phyloP scores from a whole-genome alignment of 2,329 filamentous ascomycete species.

The Proliferodiscus dingleyae region DNA sequence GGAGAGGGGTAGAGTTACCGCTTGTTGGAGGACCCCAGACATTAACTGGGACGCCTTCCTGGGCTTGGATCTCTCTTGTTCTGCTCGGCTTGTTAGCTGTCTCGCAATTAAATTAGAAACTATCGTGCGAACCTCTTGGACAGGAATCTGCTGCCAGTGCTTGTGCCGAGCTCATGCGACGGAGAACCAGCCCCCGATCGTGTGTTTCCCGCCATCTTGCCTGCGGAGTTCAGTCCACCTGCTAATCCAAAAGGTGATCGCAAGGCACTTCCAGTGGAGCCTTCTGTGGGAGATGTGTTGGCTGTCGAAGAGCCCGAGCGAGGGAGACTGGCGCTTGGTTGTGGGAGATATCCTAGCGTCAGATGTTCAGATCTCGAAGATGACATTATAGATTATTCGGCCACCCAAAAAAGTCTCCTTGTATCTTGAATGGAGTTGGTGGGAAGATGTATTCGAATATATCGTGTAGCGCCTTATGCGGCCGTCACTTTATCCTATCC shows the following conservation, averaged over 20 bases:
- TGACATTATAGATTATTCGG: conserved; percentile 82
- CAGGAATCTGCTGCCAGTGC: conserved; percentile 66
- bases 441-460: conserved; percentile 24
- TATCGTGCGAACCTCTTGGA: conserved; percentile 73
- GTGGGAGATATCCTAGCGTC: conserved; percentile 72
- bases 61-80: conserved; percentile 92
- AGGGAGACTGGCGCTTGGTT: conserved; percentile 27
- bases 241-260: conserved; percentile 71
- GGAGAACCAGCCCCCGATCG: conserved; percentile 92
- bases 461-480: conserved; percentile 11
- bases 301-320: conserved; percentile 71
- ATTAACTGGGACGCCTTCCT: conserved; percentile 75
- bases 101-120: not conserved
- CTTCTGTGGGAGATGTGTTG: conserved; percentile 75
- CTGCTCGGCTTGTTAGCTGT: conserved; percentile 41
- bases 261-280: conserved; percentile 55
- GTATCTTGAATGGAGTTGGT: conserved; percentile 27
- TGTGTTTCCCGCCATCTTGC: conserved; percentile 54
- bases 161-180: conserved; percentile 73
- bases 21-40: conserved; percentile 95
- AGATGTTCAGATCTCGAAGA: conserved; percentile 81
- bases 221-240: conserved; percentile 52
- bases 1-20: conserved; percentile 90
- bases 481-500: too few relatives aligned
- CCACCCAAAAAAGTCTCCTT: conserved; percentile 23